A percentile compares a stretch with the other conserved stretches of the same genome.
Conservation (phyloP, 2,329 filamentous ascomycete genomes). For the Fusarium buharicum region DNA sequence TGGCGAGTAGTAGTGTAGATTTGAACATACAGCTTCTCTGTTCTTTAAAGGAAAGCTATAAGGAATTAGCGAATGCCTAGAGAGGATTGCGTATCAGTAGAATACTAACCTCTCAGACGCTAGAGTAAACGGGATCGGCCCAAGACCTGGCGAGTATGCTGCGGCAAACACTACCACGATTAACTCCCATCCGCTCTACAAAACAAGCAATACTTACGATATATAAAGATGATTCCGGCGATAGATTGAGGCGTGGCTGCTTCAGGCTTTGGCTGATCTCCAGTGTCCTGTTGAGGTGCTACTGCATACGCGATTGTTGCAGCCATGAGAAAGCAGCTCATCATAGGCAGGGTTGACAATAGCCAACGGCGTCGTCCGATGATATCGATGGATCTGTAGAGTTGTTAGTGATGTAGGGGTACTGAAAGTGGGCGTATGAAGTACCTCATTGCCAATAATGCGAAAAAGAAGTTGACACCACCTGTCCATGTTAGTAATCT, state of each 20-base stretch:
- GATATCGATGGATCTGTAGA: slow-evolving; percentile 46
- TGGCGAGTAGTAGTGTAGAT: neutral
- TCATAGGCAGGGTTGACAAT: slow-evolving; percentile 55
- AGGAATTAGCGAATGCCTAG: neutral
- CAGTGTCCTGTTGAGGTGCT: slow-evolving; percentile 18
- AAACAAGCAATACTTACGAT: neutral
- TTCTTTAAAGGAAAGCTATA: slow-evolving; percentile 59
- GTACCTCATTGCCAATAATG: slow-evolving; percentile 49
- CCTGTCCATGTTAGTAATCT: slow-evolving; percentile 26
- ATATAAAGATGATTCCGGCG: slow-evolving; percentile 32
- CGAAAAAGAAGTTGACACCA: slow-evolving; percentile 54
- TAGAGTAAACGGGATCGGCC: slow-evolving; percentile 61
- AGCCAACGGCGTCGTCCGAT: slow-evolving; percentile 58
- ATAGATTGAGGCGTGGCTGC: slow-evolving; percentile 7
- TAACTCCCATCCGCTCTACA: neutral
- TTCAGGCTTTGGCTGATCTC: slow-evolving; percentile 1
- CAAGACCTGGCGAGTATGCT: slow-evolving; percentile 55
- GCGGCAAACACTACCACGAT: slow-evolving; percentile 51
- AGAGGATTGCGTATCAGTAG: fast-evolving
- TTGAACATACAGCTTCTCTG: slow-evolving; percentile 53
- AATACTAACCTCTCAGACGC: slow-evolving; percentile 54
- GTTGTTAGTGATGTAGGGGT: neutral
- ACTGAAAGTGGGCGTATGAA: too few species aligned
- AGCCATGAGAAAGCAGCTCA: slow-evolving; percentile 45
- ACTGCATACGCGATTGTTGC: slow-evolving; percentile 23